Evolutionary conservation across 805 yeast genomes (phyloP).

Genomic region (Starmerella roubikii): DNA sequence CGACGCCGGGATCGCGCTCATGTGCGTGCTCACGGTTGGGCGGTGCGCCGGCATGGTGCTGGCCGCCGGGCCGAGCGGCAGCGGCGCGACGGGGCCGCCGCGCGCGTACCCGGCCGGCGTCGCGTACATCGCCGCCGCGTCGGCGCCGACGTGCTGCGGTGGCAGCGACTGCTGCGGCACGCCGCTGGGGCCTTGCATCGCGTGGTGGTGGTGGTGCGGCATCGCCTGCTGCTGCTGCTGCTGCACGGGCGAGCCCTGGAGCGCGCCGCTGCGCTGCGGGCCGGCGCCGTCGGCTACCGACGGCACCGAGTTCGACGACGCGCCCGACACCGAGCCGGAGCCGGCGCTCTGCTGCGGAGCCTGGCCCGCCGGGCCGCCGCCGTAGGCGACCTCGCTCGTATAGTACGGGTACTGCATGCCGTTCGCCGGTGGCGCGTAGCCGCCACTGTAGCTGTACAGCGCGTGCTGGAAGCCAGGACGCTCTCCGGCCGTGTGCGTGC

Average conservation of each 20-base stretch:
- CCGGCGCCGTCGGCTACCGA: no score
- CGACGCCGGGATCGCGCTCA: slow-evolving; percentile 17
- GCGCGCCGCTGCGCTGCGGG: neutral
- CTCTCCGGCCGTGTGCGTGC: no score
- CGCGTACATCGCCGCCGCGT: slow-evolving; percentile 2
- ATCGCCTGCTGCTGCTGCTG: slow-evolving; percentile 3
- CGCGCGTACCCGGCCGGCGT: neutral
- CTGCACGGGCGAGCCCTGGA: slow-evolving; percentile 1
- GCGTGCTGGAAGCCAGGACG: slow-evolving; percentile 11
- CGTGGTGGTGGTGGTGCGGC: neutral
- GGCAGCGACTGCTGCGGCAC: neutral
- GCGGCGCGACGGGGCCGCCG: slow-evolving; percentile 1
- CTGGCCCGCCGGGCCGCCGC: slow-evolving; percentile 7
- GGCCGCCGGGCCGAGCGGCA: slow-evolving; percentile 3
- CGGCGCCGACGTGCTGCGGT: neutral
- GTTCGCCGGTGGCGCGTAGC: slow-evolving; percentile 9
- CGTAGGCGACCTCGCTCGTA: slow-evolving; percentile 9
- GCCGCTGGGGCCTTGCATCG: neutral
- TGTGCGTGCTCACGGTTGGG: slow-evolving; percentile 16
- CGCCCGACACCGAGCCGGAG: slow-evolving; percentile 6
- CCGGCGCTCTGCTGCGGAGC: slow-evolving; percentile 6
- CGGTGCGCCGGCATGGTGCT: slow-evolving; percentile 9
- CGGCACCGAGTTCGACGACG: no score
- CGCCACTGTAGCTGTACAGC: slow-evolving; percentile 11
- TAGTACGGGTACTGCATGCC: slow-evolving; percentile 7